Conservation (phyloP, 2,329 filamentous ascomycete species). For the Fusarium caatingaense region DNA sequence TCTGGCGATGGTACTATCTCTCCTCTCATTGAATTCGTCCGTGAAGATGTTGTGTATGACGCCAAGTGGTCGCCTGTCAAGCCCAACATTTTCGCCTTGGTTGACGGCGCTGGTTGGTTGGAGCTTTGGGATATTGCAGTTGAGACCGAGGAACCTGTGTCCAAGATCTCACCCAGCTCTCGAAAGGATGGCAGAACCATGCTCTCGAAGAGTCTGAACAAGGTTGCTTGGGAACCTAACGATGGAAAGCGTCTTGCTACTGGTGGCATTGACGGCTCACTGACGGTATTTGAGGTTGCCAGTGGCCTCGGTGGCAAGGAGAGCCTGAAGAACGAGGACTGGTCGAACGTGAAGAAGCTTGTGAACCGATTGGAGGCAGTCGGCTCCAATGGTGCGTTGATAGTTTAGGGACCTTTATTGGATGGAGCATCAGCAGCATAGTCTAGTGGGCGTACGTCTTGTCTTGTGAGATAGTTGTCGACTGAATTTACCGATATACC, state of each 20-base stretch:
- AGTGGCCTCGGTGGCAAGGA: slow-evolving; percentile 86
- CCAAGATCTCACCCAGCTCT: slow-evolving; percentile 78
- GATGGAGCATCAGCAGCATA: slow-evolving; percentile 33
- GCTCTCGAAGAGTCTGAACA: slow-evolving; percentile 89
- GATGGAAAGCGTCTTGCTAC: slow-evolving; percentile 90
- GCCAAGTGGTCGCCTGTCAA: slow-evolving; percentile 94
- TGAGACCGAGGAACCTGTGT: slow-evolving; percentile 91
- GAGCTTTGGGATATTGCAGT: slow-evolving; percentile 96
- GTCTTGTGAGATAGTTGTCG: slow-evolving; percentile 32
- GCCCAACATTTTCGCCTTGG: slow-evolving; percentile 92
- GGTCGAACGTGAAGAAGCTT: slow-evolving; percentile 91
- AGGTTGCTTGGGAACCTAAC: slow-evolving; percentile 90
- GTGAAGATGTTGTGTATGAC: slow-evolving; percentile 97
- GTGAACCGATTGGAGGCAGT: slow-evolving; percentile 78
- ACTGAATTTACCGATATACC: slow-evolving; percentile 44
- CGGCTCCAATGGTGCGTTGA: slow-evolving; percentile 62
- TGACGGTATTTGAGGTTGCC: slow-evolving; percentile 94
- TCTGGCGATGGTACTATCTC: slow-evolving; percentile 66
- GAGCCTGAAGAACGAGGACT: slow-evolving; percentile 85
- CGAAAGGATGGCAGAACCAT: slow-evolving; percentile 74
- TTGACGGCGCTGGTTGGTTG: slow-evolving; percentile 90
- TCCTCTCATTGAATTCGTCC: slow-evolving; percentile 88
- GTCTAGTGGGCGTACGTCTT: slow-evolving; percentile 22
- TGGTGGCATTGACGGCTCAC: slow-evolving; percentile 89
- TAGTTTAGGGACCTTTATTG: slow-evolving; percentile 48